Percentiles rank a stretch among this genome's conserved stretches.
Evolutionary conservation across 2,329 filamentous ascomycete genomes (phyloP).

Genomic region (Pseudogymnoascus sp.): DNA sequence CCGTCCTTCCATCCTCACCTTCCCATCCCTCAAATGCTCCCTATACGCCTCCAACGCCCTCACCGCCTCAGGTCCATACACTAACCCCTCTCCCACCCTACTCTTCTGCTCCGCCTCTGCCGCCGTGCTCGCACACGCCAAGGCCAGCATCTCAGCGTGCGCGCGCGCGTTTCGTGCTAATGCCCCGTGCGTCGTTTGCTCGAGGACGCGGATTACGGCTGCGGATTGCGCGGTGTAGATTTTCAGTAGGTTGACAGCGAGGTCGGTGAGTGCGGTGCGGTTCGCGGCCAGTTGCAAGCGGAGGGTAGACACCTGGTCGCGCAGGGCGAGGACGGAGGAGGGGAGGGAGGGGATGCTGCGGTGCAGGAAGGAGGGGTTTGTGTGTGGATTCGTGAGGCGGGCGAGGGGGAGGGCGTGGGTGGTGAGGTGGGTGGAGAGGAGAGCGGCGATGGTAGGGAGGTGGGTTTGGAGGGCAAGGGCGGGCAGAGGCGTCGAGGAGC

Average conservation of each 20-base stretch:
- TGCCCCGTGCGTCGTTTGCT: slow-evolving; percentile 24
- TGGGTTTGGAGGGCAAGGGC: slow-evolving; percentile 42
- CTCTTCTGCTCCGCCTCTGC: slow-evolving; percentile 17
- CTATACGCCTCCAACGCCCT: slow-evolving; percentile 23
- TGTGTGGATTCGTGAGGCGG: slow-evolving; percentile 40
- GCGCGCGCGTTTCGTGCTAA: slow-evolving; percentile 21
- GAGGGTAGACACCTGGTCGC: slow-evolving; percentile 31
- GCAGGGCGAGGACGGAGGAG: slow-evolving; percentile 32
- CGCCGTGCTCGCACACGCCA: slow-evolving; percentile 15
- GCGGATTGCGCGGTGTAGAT: slow-evolving; percentile 20
- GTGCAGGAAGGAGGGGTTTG: slow-evolving; percentile 46
- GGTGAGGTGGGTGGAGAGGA: slow-evolving; percentile 44
- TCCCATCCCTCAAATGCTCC: slow-evolving; percentile 21
- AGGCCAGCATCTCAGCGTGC: slow-evolving; percentile 17
- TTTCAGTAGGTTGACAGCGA: slow-evolving; percentile 22
- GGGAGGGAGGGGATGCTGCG: slow-evolving; percentile 45
- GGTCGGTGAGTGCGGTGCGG: slow-evolving; percentile 30
- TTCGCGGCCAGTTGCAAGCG: slow-evolving; percentile 32
- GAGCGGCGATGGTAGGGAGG: slow-evolving; percentile 39
- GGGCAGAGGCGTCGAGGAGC: slow-evolving; percentile 29
- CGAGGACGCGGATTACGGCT: slow-evolving; percentile 23
- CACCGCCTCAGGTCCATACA: slow-evolving; percentile 24
- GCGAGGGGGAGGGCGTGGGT: slow-evolving; percentile 41
- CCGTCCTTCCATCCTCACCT: slow-evolving; percentile 23
- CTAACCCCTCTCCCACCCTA: slow-evolving; percentile 18